A percentile compares a stretch with the other conserved stretches of the same genome.
Evolutionary conservation across 78 protist genomes (phyloP).

Genomic region (Dictyostelium firmibasis): DNA sequence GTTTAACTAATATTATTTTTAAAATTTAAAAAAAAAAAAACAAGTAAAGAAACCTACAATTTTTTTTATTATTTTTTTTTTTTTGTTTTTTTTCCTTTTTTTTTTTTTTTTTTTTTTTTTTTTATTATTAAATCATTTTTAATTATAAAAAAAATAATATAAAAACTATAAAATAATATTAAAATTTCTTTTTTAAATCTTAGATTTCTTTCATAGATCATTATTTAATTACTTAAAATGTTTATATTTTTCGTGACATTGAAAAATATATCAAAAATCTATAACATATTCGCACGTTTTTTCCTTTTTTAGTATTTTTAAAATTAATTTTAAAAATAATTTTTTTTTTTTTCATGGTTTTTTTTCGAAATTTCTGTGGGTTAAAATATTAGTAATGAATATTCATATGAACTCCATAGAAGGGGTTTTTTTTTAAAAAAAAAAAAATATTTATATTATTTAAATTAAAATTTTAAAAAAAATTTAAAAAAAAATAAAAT

Average conservation of each 20-base stretch:
- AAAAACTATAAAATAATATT: neutral
- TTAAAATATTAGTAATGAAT: neutral
- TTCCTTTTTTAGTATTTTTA: neutral
- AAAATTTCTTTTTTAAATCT: neutral
- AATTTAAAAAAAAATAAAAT: neutral
- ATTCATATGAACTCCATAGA: neutral
- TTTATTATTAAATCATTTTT: neutral
- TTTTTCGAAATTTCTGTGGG: neutral
- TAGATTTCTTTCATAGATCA: neutral
- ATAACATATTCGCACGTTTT: neutral
- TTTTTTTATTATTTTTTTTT: neutral
- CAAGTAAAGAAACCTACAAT: neutral
- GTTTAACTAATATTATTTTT: neutral
- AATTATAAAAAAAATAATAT: neutral
- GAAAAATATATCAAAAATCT: neutral
- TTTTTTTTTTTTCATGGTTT: neutral
- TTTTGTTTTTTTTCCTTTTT: neutral
- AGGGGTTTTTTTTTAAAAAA: neutral
- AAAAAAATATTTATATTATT: neutral
- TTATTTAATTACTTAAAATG: neutral
- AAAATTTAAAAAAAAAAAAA: neutral
- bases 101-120: neutral
- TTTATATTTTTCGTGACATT: neutral
- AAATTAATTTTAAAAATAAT: neutral
- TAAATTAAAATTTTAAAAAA: neutral